Base-by-base conservation (phyloP, 2,329 filamentous ascomycete species). In the Periglandula ipomoeae region DNA sequence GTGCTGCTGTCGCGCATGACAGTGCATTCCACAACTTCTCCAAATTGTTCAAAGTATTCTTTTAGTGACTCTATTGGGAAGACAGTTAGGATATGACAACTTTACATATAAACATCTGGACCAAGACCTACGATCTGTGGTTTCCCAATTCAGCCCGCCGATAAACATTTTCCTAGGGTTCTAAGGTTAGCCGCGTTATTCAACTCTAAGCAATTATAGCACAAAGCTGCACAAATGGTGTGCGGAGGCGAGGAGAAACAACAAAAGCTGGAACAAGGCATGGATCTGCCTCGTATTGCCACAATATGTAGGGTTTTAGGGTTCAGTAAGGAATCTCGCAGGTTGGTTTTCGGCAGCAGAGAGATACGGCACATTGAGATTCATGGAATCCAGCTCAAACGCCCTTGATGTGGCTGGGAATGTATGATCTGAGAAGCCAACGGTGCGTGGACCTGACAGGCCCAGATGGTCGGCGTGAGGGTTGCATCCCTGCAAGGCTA, bases 1-100 rank as follows among this genome's bases (percentile, higher is more conserved):
- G 89, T 95, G 44, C 87, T 86, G 53, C 89, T 90, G 68, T 98
- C 93, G 56, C 93, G 82, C 93, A 98, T 98, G n/a, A 98, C 93
- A 15, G 93, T 98, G 66, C 93, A 97, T 71, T 98, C 93, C 26
- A 91, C 79, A 40, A 98, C 93, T 65, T 98, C 93, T 52, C 93
- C 93, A 64, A 95, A 98, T 60, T 97, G 89, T 11, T 91, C 90
- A 66, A 98, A 98, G 66, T 98, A 98, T 56, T 96, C 87, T 58
- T 89, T 87, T 24, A 98, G 78, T 7, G 93, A 97, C 74, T 98
- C 93, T 98, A 63, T 42, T 26, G n/a, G 20, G 9, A 15, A 1
- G 3, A 17, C 13, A 10, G 37, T 37, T 13, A 42, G 41, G 39
- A 47, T 34, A 43, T 22, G 52, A 55, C 50, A 58, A 53, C 46